Percentiles rank a stretch among this genome's conserved stretches.
Conservation (phyloP, 345 rosid species). For the Eucalyptus erythrocorys region DNA sequence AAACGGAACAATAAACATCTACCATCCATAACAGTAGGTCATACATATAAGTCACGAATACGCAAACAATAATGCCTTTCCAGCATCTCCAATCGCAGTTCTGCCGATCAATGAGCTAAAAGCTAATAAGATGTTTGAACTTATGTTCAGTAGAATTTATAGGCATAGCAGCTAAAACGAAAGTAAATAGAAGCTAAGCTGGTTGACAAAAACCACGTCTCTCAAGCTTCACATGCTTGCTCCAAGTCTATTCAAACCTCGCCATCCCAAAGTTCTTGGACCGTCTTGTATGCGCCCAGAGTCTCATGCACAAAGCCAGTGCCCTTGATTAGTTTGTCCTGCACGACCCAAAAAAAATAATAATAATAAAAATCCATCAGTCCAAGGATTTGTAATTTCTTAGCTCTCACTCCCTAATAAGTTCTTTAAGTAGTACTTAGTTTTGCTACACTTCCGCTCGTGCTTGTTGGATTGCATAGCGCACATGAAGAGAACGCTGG, state of each 20-base stretch:
- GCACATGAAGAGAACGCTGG: background rate
- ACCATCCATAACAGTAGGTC: background rate
- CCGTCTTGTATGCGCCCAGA: constrained; percentile 31
- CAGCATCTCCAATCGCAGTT: background rate
- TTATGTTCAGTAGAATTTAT: background rate
- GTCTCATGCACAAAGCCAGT: constrained; percentile 48
- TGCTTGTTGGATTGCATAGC: background rate
- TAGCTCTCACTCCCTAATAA: background rate
- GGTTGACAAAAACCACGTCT: background rate
- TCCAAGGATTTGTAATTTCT: background rate
- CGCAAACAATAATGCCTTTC: background rate
- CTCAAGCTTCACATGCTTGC: background rate
- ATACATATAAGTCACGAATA: background rate
- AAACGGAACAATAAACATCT: too few species aligned
- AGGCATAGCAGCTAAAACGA: background rate
- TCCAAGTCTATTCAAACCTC: constrained; percentile 31
- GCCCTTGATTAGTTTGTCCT: constrained; percentile 60
- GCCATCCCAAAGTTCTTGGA: constrained; percentile 89
- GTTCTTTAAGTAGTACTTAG: background rate
- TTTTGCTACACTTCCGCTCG: background rate
- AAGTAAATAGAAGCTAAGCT: background rate
- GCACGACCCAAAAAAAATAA: background rate
- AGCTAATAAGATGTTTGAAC: background rate
- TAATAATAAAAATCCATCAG: background rate
- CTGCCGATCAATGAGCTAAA: background rate